A percentile compares a stretch with the other conserved stretches of the same genome.
Evolutionary conservation across 176 grass and related monocot genomes (phyloP).

Genomic region (Musa troglodytarum): DNA sequence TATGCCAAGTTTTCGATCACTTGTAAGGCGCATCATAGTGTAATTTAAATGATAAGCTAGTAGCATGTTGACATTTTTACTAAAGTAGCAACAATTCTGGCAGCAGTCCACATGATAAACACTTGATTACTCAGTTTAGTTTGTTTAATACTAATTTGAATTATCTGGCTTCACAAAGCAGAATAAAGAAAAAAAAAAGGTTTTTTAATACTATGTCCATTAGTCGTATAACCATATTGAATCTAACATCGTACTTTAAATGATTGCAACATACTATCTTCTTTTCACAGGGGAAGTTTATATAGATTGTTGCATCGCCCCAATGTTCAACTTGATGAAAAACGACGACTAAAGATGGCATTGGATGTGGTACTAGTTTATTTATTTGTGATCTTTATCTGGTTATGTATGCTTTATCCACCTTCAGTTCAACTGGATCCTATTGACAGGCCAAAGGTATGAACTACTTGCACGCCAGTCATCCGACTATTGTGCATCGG

Average conservation of each 20-base stretch:
- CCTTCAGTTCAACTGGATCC: background rate
- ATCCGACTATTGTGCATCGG: conserved; percentile 95
- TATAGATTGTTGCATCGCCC: conserved; percentile 94
- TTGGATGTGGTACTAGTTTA: conserved; percentile 81
- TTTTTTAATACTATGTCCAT: background rate
- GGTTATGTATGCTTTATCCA: conserved; percentile 7
- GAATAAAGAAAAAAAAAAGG: background rate
- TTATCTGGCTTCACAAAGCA: background rate
- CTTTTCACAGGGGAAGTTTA: conserved; percentile 65
- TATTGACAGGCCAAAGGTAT: conserved; percentile 88
- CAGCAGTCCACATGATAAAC: too few relatives aligned
- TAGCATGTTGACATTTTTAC: too few relatives aligned
- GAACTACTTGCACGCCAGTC: conserved; percentile 91
- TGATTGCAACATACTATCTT: background rate
- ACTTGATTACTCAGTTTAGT: background rate
- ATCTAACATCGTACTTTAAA: background rate
- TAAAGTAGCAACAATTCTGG: too few relatives aligned
- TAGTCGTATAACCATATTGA: background rate
- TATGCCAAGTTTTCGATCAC: too few relatives aligned
- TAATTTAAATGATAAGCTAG: too few relatives aligned
- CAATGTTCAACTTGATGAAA: conserved; percentile 74
- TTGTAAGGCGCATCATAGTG: too few relatives aligned
- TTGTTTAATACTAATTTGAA: background rate
- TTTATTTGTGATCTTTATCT: conserved; percentile 10
- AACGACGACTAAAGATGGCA: conserved; percentile 84